Conservation (phyloP, 768 basidiomycete genomes). For the Hortiboletus flavorubellus region DNA sequence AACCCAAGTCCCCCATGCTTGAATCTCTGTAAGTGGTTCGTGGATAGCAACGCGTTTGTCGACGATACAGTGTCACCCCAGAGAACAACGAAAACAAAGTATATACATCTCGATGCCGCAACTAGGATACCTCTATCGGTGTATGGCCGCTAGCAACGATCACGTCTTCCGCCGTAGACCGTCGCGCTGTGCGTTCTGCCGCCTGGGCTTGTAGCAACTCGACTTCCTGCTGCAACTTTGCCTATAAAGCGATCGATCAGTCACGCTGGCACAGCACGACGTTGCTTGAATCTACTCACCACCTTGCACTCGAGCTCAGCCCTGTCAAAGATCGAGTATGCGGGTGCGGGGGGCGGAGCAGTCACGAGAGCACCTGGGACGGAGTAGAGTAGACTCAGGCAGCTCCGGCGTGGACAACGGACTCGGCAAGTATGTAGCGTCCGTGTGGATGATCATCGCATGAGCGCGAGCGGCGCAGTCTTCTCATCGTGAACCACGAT, state of each 20-base stretch:
- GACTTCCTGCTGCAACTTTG: slow-evolving; percentile 57
- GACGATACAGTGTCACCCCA: background rate
- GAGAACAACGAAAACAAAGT: background rate
- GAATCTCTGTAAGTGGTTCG: background rate
- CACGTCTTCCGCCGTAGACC: slow-evolving; percentile 27
- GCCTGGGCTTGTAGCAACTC: slow-evolving; percentile 50
- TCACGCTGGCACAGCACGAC: background rate
- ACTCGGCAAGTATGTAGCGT: no score
- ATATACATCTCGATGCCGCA: background rate
- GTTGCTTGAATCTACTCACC: slow-evolving; percentile 35
- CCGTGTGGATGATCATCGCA: no score
- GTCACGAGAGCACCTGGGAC: slow-evolving; percentile 43
- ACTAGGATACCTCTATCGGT: slow-evolving; percentile 30
- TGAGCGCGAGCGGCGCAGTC: no score
- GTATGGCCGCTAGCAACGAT: slow-evolving; percentile 30
- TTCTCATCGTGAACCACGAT: no score
- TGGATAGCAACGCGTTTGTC: background rate
- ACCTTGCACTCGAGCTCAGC: slow-evolving; percentile 54
- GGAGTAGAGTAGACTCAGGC: no score
- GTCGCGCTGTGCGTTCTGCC: slow-evolving; percentile 40
- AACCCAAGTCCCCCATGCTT: background rate
- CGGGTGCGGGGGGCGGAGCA: slow-evolving; percentile 39
- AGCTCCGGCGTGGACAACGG: no score
- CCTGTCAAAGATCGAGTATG: slow-evolving; percentile 62
- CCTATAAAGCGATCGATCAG: slow-evolving; percentile 34